Evolutionary conservation across 495 filamentous ascomycete species (phyloP).

Genomic region (Cetradonia linearis): DNA sequence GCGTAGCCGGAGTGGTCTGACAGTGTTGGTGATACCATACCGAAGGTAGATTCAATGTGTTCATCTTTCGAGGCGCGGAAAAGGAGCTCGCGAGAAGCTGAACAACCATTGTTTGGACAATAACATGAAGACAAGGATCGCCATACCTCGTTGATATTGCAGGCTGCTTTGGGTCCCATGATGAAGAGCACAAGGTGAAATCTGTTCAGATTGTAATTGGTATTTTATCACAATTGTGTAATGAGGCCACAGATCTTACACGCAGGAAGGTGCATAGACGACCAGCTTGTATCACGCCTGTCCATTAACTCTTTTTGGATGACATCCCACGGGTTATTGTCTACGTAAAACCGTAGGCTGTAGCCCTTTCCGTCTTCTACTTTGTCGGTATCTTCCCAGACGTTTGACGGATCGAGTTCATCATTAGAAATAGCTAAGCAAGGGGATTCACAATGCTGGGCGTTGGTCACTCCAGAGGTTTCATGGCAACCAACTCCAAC

Average conservation of each 20-base stretch:
- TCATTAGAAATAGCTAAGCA: neutral
- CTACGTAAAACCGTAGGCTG: neutral
- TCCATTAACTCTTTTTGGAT: constrained; percentile 11
- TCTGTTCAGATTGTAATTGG: neutral
- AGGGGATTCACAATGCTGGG: neutral
- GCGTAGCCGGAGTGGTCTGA: constrained; percentile 11
- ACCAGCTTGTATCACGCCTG: constrained; percentile 6
- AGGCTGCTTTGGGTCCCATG: constrained; percentile 5
- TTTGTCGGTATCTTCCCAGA: neutral
- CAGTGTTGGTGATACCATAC: neutral
- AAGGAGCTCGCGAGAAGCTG: constrained; percentile 28
- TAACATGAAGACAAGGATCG: neutral
- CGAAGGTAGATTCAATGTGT: constrained; percentile 2
- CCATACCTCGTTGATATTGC: neutral
- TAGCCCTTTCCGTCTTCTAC: neutral
- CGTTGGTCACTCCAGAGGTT: neutral
- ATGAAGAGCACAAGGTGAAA: neutral
- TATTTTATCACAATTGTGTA: neutral
- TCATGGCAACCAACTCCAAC: neutral
- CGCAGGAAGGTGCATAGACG: constrained; percentile 7
- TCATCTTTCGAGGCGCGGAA: constrained; percentile 22
- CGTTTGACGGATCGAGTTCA: neutral
- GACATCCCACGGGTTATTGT: constrained; percentile 6
- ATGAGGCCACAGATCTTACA: constrained; percentile 5
- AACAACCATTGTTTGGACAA: constrained; percentile 22